Conservation (phyloP, 2,329 filamentous ascomycete genomes). For the Xylaria sp. region DNA sequence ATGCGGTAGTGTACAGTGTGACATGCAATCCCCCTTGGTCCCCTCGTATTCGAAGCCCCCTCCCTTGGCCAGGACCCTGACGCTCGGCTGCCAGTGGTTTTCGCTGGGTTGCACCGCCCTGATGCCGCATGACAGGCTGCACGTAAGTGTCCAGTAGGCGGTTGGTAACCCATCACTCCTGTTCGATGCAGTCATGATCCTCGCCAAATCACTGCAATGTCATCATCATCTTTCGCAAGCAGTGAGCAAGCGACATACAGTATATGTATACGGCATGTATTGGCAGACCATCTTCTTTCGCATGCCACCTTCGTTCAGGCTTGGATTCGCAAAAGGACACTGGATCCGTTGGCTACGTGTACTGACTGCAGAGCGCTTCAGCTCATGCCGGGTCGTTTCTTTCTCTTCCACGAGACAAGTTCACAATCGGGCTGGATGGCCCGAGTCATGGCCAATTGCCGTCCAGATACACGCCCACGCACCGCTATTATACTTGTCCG, state of each 20-base stretch:
- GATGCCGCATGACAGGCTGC: slow-evolving; percentile 20
- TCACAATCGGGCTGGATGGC: not conserved
- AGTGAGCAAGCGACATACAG: not conserved
- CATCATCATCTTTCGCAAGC: slow-evolving; percentile 8
- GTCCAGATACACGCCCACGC: not conserved
- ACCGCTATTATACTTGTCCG: not conserved
- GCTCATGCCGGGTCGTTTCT: slow-evolving; percentile 10
- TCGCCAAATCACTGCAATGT: slow-evolving; percentile 18
- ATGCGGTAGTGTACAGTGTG: not conserved
- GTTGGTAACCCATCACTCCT: slow-evolving; percentile 1
- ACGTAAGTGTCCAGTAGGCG: not conserved
- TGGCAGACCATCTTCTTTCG: not conserved
- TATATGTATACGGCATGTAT: too few species aligned
- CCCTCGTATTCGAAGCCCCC: slow-evolving; percentile 29
- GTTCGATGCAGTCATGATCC: slow-evolving; percentile 24
- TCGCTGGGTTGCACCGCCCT: slow-evolving; percentile 13
- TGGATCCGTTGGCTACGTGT: slow-evolving; percentile 9
- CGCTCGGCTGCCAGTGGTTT: slow-evolving; percentile 9
- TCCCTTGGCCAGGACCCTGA: not conserved
- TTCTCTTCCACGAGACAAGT: slow-evolving; percentile 3
- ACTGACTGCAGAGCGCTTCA: slow-evolving; percentile 3
- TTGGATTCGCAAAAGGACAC: slow-evolving; percentile 10
- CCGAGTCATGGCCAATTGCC: slow-evolving; percentile 15
- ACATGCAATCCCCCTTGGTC: slow-evolving; percentile 9
- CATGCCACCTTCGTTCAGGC: not conserved